Base-by-base conservation (phyloP, 2,329 filamentous ascomycete genomes). In the Magnaporthiopsis incrustans region DNA sequence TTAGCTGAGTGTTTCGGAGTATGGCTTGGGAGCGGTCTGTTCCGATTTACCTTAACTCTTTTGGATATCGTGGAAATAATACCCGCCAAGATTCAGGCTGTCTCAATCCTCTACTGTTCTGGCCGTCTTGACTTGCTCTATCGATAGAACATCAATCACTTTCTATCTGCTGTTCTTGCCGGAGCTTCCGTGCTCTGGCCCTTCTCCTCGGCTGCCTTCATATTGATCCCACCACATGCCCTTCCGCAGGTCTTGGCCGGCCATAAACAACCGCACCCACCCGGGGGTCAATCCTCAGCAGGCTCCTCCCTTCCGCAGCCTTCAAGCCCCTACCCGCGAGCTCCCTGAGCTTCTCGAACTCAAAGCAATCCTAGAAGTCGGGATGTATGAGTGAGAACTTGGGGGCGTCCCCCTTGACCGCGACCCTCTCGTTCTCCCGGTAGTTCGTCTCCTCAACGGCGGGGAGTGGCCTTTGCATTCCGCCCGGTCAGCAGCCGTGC, bases 401-500 rank as follows among this genome's bases (percentile, higher is more conserved):
- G 30, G 56, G 53, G 12, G 38, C 53, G 0, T 63, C 59, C 2
- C 30, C 66, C 4, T 27, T 11, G 5, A 10, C 65, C 8, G 8
- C 12, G 14, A 27, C 50, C 2, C 57, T 59, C 7, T 53, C 59
- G 12, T 70, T 69, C 68, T 89, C 86, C 87, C 86, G 89, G 26
- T 69, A 71, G 44, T 75, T 69, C 76, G 85, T 83, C 64, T 82
- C 82, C 15, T 76, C 73, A 0, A 74, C 27, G 0, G 79, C 67
- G 0, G 86, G 87, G 1, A 88, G 72, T 25, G 60, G 53, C 14
- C 60, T 61, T 61, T 0, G 68, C 73, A 0, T 79, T 80, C 1
- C 83, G 77, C 0, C 84, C 84, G 0, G 86, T 81, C 0, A 89
- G 76, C 2, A 87, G 72, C 0, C 86, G 77, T 1, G 86, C 86